Conservation (phyloP, 495 filamentous ascomycete genomes). For the Penicillium diatomitis region DNA sequence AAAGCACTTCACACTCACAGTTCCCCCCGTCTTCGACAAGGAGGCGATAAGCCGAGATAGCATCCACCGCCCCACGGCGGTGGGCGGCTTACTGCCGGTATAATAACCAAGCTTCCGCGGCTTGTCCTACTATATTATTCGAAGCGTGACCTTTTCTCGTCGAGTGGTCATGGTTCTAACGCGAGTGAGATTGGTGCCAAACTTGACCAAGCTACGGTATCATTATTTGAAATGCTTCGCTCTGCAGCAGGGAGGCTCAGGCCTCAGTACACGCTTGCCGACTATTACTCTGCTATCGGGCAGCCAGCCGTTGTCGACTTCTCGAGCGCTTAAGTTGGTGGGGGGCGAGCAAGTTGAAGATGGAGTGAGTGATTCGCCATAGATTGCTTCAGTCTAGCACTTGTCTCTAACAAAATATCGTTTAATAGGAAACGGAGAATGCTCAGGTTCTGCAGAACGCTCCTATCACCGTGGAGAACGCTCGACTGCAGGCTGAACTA, state of each 20-base stretch:
- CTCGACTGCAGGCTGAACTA: conserved; percentile 26
- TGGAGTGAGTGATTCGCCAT: conserved; percentile 5
- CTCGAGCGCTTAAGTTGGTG: conserved; percentile 3
- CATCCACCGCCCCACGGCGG: background rate
- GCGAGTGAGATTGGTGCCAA: conserved; percentile 16
- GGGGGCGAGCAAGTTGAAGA: background rate
- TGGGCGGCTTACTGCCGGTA: conserved; percentile 2
- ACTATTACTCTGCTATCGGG: background rate
- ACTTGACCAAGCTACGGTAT: conserved; percentile 5
- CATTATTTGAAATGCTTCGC: conserved; percentile 1
- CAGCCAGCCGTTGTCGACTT: conserved; percentile 4
- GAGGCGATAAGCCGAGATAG: background rate
- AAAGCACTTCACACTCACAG: too few relatives aligned
- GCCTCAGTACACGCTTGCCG: background rate
- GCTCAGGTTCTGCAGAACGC: conserved; percentile 6
- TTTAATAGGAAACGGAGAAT: background rate
- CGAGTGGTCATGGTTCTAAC: conserved; percentile 19
- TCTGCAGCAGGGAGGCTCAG: background rate
- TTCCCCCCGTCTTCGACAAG: too few relatives aligned
- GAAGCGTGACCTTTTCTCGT: background rate
- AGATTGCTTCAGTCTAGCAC: background rate
- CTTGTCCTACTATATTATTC: too few relatives aligned
- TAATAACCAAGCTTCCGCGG: conserved; percentile 12
- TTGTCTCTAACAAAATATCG: background rate
- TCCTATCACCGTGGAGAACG: conserved; percentile 13